Evolutionary conservation across 441 rosid genomes (phyloP), one percentile per base, ranked within the genome.

Genomic region (Bruguiera hainesii): DNA sequence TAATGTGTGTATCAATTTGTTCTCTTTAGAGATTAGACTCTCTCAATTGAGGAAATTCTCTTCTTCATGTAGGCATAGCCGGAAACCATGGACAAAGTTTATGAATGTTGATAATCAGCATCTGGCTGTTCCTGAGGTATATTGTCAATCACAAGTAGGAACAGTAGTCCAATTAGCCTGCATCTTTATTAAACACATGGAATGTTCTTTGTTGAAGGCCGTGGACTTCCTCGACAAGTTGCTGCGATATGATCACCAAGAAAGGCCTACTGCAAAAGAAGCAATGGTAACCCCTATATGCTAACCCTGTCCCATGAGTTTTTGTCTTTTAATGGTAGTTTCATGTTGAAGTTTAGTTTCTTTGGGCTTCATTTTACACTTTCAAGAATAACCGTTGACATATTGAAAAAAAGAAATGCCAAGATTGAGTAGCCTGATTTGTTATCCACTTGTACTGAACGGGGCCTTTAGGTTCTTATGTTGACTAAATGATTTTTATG

Each of bases 251-350:
- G 99, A 95, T 82, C 99, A 95, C 77, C 97, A 91, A 71, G 99
- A 91, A 77, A 88, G 99, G 83, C 98, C 93, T 55, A 91, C 98
- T 62, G 99, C 99, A 20, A 91, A 89, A 79, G 99, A 95, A 79
- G 99, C 99, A 62, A 95, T 95, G 99, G 99, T 91, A 80, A 69
- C 7, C 63, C 26, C 55, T 6, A 51, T 3, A 31, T 50, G 53
- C 42, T 49, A 49, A 7, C 49, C 25, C 10, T 53, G 5, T 51
- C 5, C 46, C 35, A 28, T 8, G 26, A 53, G 9, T 20, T 21
- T 53, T 21, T 53, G 57, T 20, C 29, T 21, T 42, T 11, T 42
- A 42, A 42, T 13, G 48, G 48, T 42, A 42, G 48, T 42, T 13
- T 42, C 48, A 11, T 42, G 18, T 42, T 13, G 48, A 42, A 42